phyloP scores from a whole-genome alignment of 1,284 basidiomycete species.

The Retiboletus flavoniger region DNA sequence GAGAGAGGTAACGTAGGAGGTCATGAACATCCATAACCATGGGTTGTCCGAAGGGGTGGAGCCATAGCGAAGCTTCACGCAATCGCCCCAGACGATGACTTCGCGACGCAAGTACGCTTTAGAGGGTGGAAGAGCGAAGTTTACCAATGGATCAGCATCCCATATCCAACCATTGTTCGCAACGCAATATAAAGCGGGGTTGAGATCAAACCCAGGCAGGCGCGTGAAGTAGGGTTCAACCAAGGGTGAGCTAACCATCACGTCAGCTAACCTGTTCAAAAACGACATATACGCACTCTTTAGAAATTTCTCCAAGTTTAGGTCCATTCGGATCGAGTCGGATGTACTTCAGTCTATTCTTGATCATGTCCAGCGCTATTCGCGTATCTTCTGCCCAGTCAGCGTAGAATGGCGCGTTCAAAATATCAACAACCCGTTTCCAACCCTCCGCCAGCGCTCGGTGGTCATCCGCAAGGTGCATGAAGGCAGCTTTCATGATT shows the following conservation, averaged over 20 bases:
- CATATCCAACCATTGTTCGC: constrained; percentile 99
- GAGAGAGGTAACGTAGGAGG: constrained; percentile 76
- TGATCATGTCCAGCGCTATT: constrained; percentile 71
- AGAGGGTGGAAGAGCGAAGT: constrained; percentile 95
- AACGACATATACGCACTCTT: constrained; percentile 45
- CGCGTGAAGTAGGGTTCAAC: constrained; percentile 92
- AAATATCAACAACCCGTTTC: constrained; percentile 74
- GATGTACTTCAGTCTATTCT: constrained; percentile 76
- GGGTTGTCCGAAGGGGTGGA: constrained; percentile 77
- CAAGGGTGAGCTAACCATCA: constrained; percentile 62
- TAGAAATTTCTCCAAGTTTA: constrained; percentile 78
- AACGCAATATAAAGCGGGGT: constrained; percentile 73
- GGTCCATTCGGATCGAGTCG: constrained; percentile 83
- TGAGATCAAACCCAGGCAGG: constrained; percentile 57
- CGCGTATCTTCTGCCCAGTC: constrained; percentile 84
- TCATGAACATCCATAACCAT: constrained; percentile 95
- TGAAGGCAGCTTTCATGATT: constrained; percentile 69
- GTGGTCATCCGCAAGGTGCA: constrained; percentile 46
- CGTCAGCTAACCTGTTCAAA: constrained; percentile 10
- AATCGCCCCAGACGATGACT: constrained; percentile 97
- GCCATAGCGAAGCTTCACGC: constrained; percentile 96
- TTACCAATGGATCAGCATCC: constrained; percentile 90
- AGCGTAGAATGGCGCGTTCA: constrained; percentile 85
- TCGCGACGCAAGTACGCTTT: constrained; percentile 95
- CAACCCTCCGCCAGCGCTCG: constrained; percentile 68